A percentile compares a stretch with the other conserved stretches of the same genome.
These are phyloP conservation scores for Psilocybe sp. DNA, from an alignment of 768 basidiomycete genomes.

Conservation along the genomic window DNA sequence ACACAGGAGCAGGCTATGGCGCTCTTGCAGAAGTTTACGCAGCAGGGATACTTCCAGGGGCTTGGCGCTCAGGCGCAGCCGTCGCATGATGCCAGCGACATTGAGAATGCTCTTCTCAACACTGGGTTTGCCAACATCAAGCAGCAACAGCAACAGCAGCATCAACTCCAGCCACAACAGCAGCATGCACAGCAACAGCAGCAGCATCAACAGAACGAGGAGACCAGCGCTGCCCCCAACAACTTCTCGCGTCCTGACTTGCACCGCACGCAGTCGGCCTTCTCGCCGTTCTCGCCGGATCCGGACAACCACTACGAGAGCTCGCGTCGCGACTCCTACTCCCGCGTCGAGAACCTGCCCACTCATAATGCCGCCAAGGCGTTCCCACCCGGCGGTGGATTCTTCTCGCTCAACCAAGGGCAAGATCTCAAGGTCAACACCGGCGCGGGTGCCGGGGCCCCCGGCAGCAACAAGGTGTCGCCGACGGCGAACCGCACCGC, in stretches of 20 bases:
- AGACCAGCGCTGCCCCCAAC: neutral
- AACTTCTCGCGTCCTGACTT: constrained; percentile 28
- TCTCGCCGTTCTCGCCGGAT: constrained; percentile 82
- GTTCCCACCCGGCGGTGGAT: constrained; percentile 52
- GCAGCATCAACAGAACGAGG: constrained; percentile 15
- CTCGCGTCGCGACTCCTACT: constrained; percentile 32
- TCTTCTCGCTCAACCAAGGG: constrained; percentile 33
- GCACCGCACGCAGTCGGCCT: constrained; percentile 38
- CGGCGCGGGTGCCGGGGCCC: neutral
- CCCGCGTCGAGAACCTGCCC: constrained; percentile 39
- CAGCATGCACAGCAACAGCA: constrained; percentile 4
- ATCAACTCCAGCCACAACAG: neutral
- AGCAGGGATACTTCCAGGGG: constrained; percentile 32
- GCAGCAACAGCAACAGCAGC: constrained; percentile 1
- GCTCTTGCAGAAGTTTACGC: constrained; percentile 54
- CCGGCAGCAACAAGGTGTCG: constrained; percentile 33
- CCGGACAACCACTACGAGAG: constrained; percentile 47
- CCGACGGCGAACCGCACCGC: constrained; percentile 41
- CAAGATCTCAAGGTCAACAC: constrained; percentile 37
- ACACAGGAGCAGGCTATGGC: constrained; percentile 64
- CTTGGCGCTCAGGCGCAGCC: constrained; percentile 3
- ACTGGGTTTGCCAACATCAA: constrained; percentile 2
- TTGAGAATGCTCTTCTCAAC: constrained; percentile 19
- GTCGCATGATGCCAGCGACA: constrained; percentile 5
- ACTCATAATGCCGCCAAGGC: constrained; percentile 49